Evolutionary conservation across 306 rosid species (phyloP).

Genomic region (Sicyos baderoa): DNA sequence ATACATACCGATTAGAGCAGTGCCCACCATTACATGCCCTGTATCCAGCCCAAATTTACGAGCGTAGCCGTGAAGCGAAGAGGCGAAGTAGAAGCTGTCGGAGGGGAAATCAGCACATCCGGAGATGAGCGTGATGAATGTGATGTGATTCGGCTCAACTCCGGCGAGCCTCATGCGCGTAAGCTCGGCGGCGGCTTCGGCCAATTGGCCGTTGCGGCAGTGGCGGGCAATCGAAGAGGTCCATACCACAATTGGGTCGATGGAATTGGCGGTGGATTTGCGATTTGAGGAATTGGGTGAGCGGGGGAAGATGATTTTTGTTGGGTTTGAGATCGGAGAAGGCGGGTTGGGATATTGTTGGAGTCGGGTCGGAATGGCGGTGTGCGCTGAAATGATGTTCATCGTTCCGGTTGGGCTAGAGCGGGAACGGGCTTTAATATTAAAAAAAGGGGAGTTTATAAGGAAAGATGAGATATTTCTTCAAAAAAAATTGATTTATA

Average conservation of each 20-base stretch:
- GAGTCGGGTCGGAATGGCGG: conserved; percentile 27
- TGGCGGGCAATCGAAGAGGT: conserved; percentile 63
- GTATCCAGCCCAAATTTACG: conserved; percentile 44
- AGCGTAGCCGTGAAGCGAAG: conserved; percentile 45
- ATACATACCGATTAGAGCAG: conserved; percentile 71
- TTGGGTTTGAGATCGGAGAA: conserved; percentile 19
- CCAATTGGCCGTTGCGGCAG: conserved; percentile 45
- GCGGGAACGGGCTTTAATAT: background rate
- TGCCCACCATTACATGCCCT: conserved; percentile 65
- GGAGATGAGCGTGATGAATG: conserved; percentile 64
- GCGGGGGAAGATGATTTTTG: conserved; percentile 21
- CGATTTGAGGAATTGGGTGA: conserved; percentile 14
- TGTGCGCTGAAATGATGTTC: conserved; percentile 30
- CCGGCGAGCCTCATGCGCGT: conserved; percentile 48
- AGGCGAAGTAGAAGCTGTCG: conserved; percentile 30
- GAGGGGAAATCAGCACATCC: conserved; percentile 54
- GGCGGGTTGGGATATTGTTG: conserved; percentile 30
- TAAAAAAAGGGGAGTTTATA: no score
- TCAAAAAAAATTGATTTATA: no score
- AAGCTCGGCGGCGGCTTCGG: conserved; percentile 57
- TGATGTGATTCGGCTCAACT: conserved; percentile 59
- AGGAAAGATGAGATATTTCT: no score
- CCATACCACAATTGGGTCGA: conserved; percentile 50
- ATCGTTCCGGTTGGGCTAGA: conserved; percentile 18
- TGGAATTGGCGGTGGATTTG: conserved; percentile 20